These are phyloP conservation scores for Aspergillus flavus DNA, from an alignment of 2,329 filamentous ascomycete genomes.

Conservation along the genomic window DNA sequence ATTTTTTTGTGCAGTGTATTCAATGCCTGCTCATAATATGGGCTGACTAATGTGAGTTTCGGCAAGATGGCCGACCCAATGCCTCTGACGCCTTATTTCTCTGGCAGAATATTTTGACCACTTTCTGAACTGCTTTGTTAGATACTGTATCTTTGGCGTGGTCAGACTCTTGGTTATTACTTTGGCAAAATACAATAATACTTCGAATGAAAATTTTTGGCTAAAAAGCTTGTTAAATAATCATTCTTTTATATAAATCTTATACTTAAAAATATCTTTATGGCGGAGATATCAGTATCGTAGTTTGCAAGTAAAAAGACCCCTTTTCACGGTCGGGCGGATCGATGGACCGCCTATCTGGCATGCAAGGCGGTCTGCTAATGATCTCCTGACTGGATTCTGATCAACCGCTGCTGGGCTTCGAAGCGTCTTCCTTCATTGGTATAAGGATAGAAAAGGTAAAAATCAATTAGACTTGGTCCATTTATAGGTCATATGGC, in stretches of 20 bases:
- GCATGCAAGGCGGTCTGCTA: background rate
- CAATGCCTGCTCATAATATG: background rate
- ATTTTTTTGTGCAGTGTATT: conserved; percentile 1
- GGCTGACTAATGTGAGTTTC: background rate
- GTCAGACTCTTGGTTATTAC: background rate
- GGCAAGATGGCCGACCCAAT: background rate
- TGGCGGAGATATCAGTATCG: background rate
- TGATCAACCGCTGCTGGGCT: background rate
- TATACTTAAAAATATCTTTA: background rate
- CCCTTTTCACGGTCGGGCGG: background rate
- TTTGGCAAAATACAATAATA: background rate
- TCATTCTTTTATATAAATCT: background rate
- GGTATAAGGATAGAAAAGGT: background rate
- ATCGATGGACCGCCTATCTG: background rate
- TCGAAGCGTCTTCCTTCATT: background rate
- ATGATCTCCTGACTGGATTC: background rate
- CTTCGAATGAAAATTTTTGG: background rate
- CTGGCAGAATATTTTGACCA: background rate
- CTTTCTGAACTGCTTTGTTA: background rate
- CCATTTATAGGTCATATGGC: background rate
- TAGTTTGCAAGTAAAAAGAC: background rate
- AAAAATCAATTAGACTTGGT: background rate
- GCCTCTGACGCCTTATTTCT: background rate
- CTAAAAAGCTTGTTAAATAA: background rate
- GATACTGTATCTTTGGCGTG: background rate